Evolutionary conservation across 2,329 filamentous ascomycete genomes (phyloP), one percentile per base, ranked within the genome.

Genomic region (Arthrobotrys megalospora): DNA sequence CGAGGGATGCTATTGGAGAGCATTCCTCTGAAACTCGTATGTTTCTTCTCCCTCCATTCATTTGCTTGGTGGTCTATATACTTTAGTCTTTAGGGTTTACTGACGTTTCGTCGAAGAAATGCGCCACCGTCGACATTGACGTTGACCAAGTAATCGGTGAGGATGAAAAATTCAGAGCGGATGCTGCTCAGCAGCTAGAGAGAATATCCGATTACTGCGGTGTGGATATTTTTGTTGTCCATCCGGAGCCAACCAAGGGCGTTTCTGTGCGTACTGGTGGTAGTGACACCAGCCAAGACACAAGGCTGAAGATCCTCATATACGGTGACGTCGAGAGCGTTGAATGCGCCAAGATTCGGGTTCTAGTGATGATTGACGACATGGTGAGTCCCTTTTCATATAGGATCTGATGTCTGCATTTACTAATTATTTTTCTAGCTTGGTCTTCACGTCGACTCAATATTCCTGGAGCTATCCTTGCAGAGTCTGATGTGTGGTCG

Each of bases 301-400:
- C 96, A 84, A 90, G 95, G 81, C 94, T 96, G 87, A 91, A 95
- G 83, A 91, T 97, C 79, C 92, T 93, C 82, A 96, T 99, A 80
- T 99, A 96, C 82, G 95, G 96, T 68, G 96, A 99, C 83, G 91
- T 96, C 85, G 90, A 98, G 86, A 97, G 94, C 81, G 92, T 93
- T 32, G 96, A 99, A 85, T 95, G 98, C 85, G 96, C 96, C 69
- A 99, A 99, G 88, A 97, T 95, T 16, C 90, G 96, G 80, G 91
- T 97, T 47, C 87, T 99, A 84, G 97, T 98, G 84, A 96, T 97
- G 88, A 98, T 99, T 83, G 96, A 99, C 84, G 93, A 73, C 67
- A 70, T 81, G 41, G 58, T 79, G 77, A 52, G 80, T 75, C 76
- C 76, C 53, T 70, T 43, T n/a, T 50, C 0, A 34, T 12, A 38